Evolutionary conservation across 2,329 filamentous ascomycete species (phyloP).

Genomic region (Fusarium poae): DNA sequence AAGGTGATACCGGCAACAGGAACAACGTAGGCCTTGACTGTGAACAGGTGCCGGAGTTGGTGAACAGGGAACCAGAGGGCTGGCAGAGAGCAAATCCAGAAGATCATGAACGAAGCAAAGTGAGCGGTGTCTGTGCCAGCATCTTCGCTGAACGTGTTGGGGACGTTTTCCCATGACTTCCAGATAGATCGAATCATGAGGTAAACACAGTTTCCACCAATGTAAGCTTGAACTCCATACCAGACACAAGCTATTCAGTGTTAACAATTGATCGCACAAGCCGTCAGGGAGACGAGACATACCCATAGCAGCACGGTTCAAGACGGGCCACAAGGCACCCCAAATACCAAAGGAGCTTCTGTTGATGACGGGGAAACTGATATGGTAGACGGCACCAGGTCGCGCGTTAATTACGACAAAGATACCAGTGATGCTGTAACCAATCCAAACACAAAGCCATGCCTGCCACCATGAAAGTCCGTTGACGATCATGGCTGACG

Average conservation of each 20-base stretch:
- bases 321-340: conserved; percentile 89
- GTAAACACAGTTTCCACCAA: conserved; percentile 86
- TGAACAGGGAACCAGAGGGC: conserved; percentile 93
- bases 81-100: conserved; percentile 84
- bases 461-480: conserved; percentile 94
- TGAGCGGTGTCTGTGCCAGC: conserved; percentile 81
- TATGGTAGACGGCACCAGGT: conserved; percentile 88
- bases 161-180: conserved; percentile 74
- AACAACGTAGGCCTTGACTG: conserved; percentile 87
- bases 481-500: conserved; percentile 81
- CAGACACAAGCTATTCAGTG: conserved; percentile 75
- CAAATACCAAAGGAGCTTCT: conserved; percentile 88
- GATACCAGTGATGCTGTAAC: conserved; percentile 80
- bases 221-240: conserved; percentile 89
- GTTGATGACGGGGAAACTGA: conserved; percentile 86
- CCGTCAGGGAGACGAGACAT: conserved; percentile 38
- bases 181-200: conserved; percentile 91
- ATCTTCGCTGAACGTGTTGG: conserved; percentile 72
- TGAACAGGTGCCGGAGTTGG: conserved; percentile 90
- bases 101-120: conserved; percentile 87
- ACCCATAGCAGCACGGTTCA: conserved; percentile 87
- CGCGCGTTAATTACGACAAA: conserved; percentile 85
- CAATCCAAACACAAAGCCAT: conserved; percentile 89
- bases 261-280: conserved; percentile 22
- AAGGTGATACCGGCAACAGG: conserved; percentile 86